Base-by-base conservation (phyloP, 768 basidiomycete genomes). In the Leccinum barrowsii region DNA sequence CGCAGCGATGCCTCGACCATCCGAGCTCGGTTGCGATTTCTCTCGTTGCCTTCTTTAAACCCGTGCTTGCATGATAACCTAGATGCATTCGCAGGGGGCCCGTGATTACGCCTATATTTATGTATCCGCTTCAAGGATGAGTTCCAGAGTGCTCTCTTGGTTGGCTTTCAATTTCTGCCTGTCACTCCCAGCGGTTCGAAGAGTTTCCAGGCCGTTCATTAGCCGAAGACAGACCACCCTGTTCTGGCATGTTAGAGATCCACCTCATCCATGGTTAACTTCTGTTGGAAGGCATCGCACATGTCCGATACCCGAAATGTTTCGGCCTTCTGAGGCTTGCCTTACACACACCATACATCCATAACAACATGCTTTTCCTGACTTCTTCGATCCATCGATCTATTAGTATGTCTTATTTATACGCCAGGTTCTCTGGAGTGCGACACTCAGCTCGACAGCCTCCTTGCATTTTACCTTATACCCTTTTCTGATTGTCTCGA, bases 391-490 rank as follows among this genome's bases (percentile, higher is more conserved):
- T 62, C n/a, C 48, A 49, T 62, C 30, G 26, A 46, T 28, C 42
- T 30, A 47, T 37, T 11, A 56, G 21, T 37, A 44, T 34, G 37
- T 13, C 54, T 13, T 66, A 66, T 55, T 54, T 66, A 66, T 63
- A 63, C 35, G 55, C 15, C 22, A 56, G 28, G 17, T 37, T 26
- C 6, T 22, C 35, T 34, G 26, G 19, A 32, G 11, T 4, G 13
- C 5, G 34, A 21, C n/a, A 42, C 13, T 32, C 55, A 44, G 28
- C 21, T 15, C 42, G 26, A 35, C 28, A 48, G 2, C 4, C 19
- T 53, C 22, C 37, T 24, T 30, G 2, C 37, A 21, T 2, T 54
- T 48, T 13, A 48, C 30, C 30, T 44, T 40, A 22, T 26, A 22
- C 35, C 46, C n/a, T 52, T 26, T 34, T 12, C 49, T 19, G 11